These are phyloP conservation scores for Coniochaeta prunicola DNA, from an alignment of 2,329 filamentous ascomycete species.

Conservation along the genomic window DNA sequence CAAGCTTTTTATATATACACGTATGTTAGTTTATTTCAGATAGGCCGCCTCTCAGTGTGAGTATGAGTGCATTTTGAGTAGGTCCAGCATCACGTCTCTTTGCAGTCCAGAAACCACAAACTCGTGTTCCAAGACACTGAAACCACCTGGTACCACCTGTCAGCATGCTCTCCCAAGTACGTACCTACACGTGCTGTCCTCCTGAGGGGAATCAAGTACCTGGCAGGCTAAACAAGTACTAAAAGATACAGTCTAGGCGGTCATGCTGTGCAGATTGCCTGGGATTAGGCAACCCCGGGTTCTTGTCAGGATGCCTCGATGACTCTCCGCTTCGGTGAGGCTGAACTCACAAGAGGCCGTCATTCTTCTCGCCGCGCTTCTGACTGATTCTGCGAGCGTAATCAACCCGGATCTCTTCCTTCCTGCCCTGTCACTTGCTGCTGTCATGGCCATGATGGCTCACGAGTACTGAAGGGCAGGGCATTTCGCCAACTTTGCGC, in stretches of 20 bases:
- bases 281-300: not conserved
- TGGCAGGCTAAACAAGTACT: not conserved
- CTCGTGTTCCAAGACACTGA: not conserved
- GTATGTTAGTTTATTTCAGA: too few species aligned
- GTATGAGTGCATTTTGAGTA: not conserved
- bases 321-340: constrained; percentile 18
- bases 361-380: constrained; percentile 9
- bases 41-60: not conserved
- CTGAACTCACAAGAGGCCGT: constrained; percentile 34
- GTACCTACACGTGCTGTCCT: too few species aligned
- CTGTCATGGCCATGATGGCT: constrained; percentile 8
- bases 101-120: not conserved
- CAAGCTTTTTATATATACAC: not conserved
- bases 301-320: not conserved
- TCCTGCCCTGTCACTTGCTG: constrained; percentile 5
- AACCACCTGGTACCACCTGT: not conserved
- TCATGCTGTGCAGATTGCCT: not conserved
- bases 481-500: constrained; percentile 3
- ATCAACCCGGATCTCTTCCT: not conserved
- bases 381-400: not conserved
- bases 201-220: not conserved
- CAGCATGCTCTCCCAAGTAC: not conserved
- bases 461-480: constrained; percentile 6
- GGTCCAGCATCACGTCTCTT: not conserved
- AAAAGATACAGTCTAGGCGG: not conserved